Conservation (phyloP, 345 rosid species). For the thale cress (Arabidopsis thaliana) region DNA sequence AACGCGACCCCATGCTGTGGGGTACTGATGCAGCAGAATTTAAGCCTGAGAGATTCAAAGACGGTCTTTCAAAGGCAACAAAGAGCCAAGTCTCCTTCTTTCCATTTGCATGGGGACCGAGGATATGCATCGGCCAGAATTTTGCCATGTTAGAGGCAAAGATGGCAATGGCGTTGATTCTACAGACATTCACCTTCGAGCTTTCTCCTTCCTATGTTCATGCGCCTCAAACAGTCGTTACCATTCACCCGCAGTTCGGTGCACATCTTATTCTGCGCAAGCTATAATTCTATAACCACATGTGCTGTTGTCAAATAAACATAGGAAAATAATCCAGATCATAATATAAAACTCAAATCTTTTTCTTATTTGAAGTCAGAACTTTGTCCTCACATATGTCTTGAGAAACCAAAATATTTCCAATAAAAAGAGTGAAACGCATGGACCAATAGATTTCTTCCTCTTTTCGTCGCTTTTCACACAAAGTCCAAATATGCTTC, state of each 20-base stretch:
- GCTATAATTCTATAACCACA: neutral
- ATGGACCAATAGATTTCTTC: neutral
- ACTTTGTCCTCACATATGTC: too few relatives aligned
- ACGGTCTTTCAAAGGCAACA: slow-evolving; percentile 59
- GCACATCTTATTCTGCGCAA: slow-evolving; percentile 41
- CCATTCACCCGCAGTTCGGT: slow-evolving; percentile 55
- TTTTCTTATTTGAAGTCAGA: neutral
- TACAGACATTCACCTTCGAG: slow-evolving; percentile 55
- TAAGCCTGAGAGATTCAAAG: slow-evolving; percentile 56
- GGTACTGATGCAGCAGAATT: slow-evolving; percentile 65
- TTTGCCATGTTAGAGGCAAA: slow-evolving; percentile 62
- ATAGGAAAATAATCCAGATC: neutral
- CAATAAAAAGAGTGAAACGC: neutral
- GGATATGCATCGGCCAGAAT: slow-evolving; percentile 62
- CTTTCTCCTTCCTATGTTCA: slow-evolving; percentile 57
- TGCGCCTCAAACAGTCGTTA: slow-evolving; percentile 45
- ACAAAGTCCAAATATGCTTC: neutral
- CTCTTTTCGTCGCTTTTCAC: neutral
- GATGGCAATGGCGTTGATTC: slow-evolving; percentile 51
- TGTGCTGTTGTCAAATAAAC: neutral
- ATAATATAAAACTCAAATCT: slow-evolving; percentile 1
- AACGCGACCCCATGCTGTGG: slow-evolving; percentile 57
- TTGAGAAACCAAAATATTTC: neutral
- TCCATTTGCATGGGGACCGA: slow-evolving; percentile 44
- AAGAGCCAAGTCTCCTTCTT: slow-evolving; percentile 48